A percentile compares a stretch with the other conserved stretches of the same genome.
phyloP scores from a whole-genome alignment of 441 rosid species.

The Gossypium gossypioides region DNA sequence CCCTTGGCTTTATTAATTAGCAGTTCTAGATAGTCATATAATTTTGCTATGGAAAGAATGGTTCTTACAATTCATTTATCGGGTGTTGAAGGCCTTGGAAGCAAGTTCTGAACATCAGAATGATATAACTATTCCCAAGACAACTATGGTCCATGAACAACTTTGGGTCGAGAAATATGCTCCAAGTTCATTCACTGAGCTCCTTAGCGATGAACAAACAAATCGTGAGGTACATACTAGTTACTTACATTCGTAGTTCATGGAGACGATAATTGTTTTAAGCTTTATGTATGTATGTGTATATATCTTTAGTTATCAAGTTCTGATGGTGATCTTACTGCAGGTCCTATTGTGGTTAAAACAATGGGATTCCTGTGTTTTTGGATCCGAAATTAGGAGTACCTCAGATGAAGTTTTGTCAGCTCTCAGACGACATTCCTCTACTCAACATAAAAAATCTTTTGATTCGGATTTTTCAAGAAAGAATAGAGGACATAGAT shows the following conservation, averaged over 20 bases:
- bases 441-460: conserved; percentile 48
- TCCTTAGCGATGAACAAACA: conserved; percentile 94
- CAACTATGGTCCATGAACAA: conserved; percentile 42
- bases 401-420: conserved; percentile 82
- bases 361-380: conserved; percentile 98
- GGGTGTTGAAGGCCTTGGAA: conserved; percentile 57
- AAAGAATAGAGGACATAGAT: conserved; percentile 39
- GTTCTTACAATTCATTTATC: conserved; percentile 15
- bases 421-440: conserved; percentile 80
- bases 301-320: conserved; percentile 16
- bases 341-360: conserved; percentile 95
- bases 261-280: conserved; percentile 9
- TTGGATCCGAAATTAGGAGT: conserved; percentile 90
- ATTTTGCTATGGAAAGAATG: background rate
- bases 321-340: conserved; percentile 15
- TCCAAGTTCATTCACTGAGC: conserved; percentile 92
- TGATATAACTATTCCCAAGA: conserved; percentile 32
- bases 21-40: background rate
- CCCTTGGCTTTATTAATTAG: background rate
- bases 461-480: conserved; percentile 39
- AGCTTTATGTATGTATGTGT: background rate
- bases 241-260: conserved; percentile 8
- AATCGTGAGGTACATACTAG: conserved; percentile 70
- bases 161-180: conserved; percentile 98
- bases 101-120: conserved; percentile 51